Evolutionary conservation across 1,139 yeast genomes (phyloP), one percentile per base, ranked within the genome.

Genomic region (Yamadazyma epiphylla): DNA sequence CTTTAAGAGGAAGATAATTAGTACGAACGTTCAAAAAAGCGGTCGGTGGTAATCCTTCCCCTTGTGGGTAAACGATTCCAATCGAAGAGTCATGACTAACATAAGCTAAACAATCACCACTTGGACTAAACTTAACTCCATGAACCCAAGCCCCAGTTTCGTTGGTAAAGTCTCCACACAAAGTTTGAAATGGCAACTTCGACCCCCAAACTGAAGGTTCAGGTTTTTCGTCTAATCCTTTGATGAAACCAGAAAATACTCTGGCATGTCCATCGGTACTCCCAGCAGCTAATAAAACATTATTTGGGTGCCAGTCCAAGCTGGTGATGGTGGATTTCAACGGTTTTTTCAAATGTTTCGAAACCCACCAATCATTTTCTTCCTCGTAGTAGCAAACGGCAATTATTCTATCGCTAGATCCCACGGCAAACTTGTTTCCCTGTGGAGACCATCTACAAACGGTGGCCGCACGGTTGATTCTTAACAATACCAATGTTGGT

Each of bases 351-450:
- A 94, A 77, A 62, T 91, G 98, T 61, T 89, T 91, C 13, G 97
- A 87, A 31, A 91, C 89, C 99, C 99, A 94, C 99, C 99, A 94
- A 55, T 94, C 95, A 57, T 91, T 91, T 50, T 89, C 96, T 41
- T 74, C 84, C 58, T 94, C 98, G 57, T 85, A 91, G 62, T 89
- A 91, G 64, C 98, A 94, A 29, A 94, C 84, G 12, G 98, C 96
- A 57, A 94, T 82, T 39, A 86, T 81, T 35, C 97, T 70, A 33
- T 96, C 97, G 33, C 95, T 86, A 4, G 96, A 86, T 0, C 97
- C 98, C 26, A 91, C 97, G 2, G 98, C 98, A 60, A 94, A 91
- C 64, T 94, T 94, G 51, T 64, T 65, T 13, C 96, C 97, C 43
- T 76, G 77, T 15, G 97, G 96, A 4, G 95, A 85, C 98, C 98